These are phyloP conservation scores for Talaromyces sp. DNA, from an alignment of 2,329 filamentous ascomycete genomes.

Conservation along the genomic window DNA sequence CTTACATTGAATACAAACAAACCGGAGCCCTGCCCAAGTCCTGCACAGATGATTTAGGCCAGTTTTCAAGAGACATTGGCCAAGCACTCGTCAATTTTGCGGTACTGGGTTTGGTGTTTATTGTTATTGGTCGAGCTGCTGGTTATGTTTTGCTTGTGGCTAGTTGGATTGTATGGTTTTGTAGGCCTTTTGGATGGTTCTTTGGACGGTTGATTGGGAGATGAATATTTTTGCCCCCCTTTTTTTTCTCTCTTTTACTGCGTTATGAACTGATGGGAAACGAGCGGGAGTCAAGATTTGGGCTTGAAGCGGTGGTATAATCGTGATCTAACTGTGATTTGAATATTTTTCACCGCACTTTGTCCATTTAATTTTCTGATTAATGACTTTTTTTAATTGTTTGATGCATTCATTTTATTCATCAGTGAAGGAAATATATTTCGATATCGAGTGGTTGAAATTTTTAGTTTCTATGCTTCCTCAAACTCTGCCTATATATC, in stretches of 20 bases:
- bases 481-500: no score
- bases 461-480: no score
- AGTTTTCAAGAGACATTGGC: slow-evolving; percentile 26
- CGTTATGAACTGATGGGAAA: background rate
- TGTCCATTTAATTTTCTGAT: background rate
- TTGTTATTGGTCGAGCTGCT: slow-evolving; percentile 26
- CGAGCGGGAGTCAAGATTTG: background rate
- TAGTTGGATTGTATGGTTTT: slow-evolving; percentile 34
- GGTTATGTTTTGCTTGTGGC: slow-evolving; percentile 29
- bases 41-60: slow-evolving; percentile 24
- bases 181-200: slow-evolving; percentile 28
- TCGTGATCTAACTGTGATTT: background rate
- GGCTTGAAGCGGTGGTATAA: background rate
- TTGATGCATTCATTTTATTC: background rate
- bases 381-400: background rate
- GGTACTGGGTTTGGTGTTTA: slow-evolving; percentile 26
- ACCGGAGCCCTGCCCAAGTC: slow-evolving; percentile 28
- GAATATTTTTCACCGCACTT: background rate
- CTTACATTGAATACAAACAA: slow-evolving; percentile 26
- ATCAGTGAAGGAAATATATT: background rate
- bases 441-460: background rate
- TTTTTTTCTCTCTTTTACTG: background rate
- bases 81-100: slow-evolving; percentile 31
- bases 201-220: slow-evolving; percentile 19
- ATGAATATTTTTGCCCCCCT: background rate